phyloP scores from a whole-genome alignment of 306 rosid genomes.

The Lathyrus oleraceus region DNA sequence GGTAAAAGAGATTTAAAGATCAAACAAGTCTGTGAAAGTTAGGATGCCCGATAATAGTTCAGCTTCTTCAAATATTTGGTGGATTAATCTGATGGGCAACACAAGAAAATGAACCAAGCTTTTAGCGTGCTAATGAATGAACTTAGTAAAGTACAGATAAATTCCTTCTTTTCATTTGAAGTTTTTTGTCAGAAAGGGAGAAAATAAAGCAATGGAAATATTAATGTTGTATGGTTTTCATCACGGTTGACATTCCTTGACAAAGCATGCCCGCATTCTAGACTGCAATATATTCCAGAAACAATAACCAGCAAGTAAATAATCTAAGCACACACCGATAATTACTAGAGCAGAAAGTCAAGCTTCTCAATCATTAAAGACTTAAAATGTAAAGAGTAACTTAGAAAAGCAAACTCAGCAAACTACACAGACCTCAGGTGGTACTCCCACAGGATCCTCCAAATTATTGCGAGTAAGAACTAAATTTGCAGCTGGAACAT shows the following conservation, averaged over 20 bases:
- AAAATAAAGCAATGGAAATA: constrained; percentile 17
- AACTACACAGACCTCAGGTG: constrained; percentile 82
- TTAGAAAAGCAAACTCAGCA: constrained; percentile 33
- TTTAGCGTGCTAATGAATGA: constrained; percentile 25
- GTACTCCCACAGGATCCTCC: constrained; percentile 81
- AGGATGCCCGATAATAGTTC: constrained; percentile 33
- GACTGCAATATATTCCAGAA: constrained; percentile 19
- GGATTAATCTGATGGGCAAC: constrained; percentile 9
- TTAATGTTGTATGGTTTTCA: constrained; percentile 30
- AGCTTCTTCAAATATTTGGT: constrained; percentile 28
- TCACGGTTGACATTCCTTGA: constrained; percentile 10
- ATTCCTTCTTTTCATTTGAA: not conserved
- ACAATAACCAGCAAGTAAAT: constrained; percentile 30
- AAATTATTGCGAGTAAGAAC: constrained; percentile 38
- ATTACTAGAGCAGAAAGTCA: constrained; percentile 30
- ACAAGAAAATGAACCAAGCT: constrained; percentile 21
- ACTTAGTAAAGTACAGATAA: constrained; percentile 12
- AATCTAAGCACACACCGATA: constrained; percentile 4
- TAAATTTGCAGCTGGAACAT: constrained; percentile 43
- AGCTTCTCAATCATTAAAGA: constrained; percentile 22
- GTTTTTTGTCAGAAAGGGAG: constrained; percentile 16
- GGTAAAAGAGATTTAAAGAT: constrained; percentile 13
- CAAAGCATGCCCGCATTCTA: constrained; percentile 11
- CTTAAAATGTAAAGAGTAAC: constrained; percentile 12
- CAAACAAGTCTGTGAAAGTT: constrained; percentile 26